These are phyloP conservation scores for Colletotrichum melonis DNA, from an alignment of 2,329 filamentous ascomycete species.

Conservation along the genomic window DNA sequence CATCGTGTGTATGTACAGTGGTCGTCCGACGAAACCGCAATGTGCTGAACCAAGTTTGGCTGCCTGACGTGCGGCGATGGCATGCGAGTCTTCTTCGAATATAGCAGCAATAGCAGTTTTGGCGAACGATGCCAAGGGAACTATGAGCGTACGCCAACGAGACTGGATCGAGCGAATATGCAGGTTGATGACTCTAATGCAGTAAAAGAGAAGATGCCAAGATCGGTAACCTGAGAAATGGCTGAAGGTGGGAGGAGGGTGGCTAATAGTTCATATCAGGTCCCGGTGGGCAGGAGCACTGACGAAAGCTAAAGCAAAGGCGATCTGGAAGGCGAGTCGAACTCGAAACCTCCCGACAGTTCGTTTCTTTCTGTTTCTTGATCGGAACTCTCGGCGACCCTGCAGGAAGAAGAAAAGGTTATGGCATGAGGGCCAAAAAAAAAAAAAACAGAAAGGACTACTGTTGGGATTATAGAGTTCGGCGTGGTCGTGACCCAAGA, in stretches of 20 bases:
- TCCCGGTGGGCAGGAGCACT: background rate
- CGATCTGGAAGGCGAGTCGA: background rate
- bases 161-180: background rate
- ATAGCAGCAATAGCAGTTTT: background rate
- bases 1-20: conserved; percentile 7
- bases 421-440: background rate
- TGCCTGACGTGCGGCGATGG: background rate
- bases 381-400: background rate
- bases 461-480: background rate
- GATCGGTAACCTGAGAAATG: background rate
- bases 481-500: background rate
- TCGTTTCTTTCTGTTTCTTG: background rate
- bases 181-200: background rate
- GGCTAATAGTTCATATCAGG: conserved; percentile 10
- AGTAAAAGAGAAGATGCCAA: background rate
- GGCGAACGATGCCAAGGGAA: background rate
- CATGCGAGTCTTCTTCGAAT: background rate
- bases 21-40: background rate
- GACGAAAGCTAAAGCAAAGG: background rate
- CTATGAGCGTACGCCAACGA: background rate
- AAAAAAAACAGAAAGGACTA: background rate
- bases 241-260: background rate
- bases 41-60: background rate
- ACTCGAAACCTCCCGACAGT: background rate
- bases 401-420: background rate